Evolutionary conservation across 2,329 filamentous ascomycete genomes (phyloP).

Genomic region (Orbilia javanica): DNA sequence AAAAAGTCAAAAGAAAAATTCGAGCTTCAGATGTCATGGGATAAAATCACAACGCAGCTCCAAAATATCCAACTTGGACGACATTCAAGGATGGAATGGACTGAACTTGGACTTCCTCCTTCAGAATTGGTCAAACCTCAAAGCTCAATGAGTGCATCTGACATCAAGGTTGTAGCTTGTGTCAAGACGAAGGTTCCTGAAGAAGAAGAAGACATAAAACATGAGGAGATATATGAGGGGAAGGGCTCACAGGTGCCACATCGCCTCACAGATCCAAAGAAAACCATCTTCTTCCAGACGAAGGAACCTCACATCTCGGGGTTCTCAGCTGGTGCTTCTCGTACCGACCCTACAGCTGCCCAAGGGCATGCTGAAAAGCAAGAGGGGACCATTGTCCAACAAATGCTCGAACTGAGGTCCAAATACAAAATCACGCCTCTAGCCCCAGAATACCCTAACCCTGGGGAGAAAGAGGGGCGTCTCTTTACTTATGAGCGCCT

Average conservation of each 20-base stretch:
- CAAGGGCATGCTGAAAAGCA: background rate
- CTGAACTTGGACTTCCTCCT: background rate
- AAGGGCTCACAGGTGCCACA: too few relatives aligned
- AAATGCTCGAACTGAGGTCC: background rate
- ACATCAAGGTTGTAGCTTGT: background rate
- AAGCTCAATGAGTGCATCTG: background rate
- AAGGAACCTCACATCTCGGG: background rate
- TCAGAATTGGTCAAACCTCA: background rate
- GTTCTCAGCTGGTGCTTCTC: background rate
- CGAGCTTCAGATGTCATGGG: conserved; percentile 12
- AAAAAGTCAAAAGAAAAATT: background rate
- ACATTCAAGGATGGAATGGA: conserved; percentile 12
- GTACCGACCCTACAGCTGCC: background rate
- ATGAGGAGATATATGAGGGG: too few relatives aligned
- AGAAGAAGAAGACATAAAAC: background rate
- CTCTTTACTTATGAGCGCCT: background rate
- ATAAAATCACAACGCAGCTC: conserved; percentile 10
- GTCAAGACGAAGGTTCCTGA: background rate
- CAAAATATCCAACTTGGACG: background rate
- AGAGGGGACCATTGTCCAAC: background rate
- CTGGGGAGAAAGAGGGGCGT: background rate
- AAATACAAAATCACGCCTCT: background rate
- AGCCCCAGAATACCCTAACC: background rate
- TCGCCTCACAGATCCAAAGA: too few relatives aligned
- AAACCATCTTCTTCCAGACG: background rate